These are phyloP conservation scores for Oidiodendron maius DNA, from an alignment of 495 filamentous ascomycete species.

Conservation along the genomic window DNA sequence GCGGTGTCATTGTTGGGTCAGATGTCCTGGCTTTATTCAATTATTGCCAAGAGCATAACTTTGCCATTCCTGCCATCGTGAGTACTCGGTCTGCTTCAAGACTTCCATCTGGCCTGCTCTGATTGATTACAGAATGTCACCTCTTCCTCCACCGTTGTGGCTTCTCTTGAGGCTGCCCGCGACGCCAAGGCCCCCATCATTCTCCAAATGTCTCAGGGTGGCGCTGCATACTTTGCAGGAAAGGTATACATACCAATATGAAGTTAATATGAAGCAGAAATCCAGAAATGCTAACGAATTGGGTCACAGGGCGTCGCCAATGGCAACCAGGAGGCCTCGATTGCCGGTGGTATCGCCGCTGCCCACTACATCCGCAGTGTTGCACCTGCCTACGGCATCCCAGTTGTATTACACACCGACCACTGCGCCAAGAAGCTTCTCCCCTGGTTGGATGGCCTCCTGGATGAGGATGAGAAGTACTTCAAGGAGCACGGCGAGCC, in stretches of 20 bases:
- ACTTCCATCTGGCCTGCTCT: slow-evolving; percentile 4
- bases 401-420: slow-evolving; percentile 88
- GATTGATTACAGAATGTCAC: slow-evolving; percentile 62
- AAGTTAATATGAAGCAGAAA: neutral
- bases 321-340: slow-evolving; percentile 77
- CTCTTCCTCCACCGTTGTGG: slow-evolving; percentile 82
- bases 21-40: slow-evolving; percentile 81
- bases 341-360: slow-evolving; percentile 78
- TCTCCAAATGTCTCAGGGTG: slow-evolving; percentile 88
- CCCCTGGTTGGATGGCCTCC: slow-evolving; percentile 94
- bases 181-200: slow-evolving; percentile 85
- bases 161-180: slow-evolving; percentile 86
- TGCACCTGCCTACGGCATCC: slow-evolving; percentile 82
- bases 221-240: slow-evolving; percentile 89
- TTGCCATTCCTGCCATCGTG: slow-evolving; percentile 88
- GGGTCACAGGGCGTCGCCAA: slow-evolving; percentile 67
- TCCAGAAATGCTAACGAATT: slow-evolving; percentile 3
- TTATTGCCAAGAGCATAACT: slow-evolving; percentile 76
- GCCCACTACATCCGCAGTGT: slow-evolving; percentile 91
- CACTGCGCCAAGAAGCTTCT: slow-evolving; percentile 93
- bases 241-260: slow-evolving; percentile 47
- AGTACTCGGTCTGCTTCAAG: slow-evolving; percentile 25
- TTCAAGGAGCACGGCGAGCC: slow-evolving; percentile 90
- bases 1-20: slow-evolving; percentile 82
- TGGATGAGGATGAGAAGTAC: slow-evolving; percentile 85